Evolutionary conservation across 2,329 filamentous ascomycete species (phyloP).

Genomic region (Penicillium olsonii): DNA sequence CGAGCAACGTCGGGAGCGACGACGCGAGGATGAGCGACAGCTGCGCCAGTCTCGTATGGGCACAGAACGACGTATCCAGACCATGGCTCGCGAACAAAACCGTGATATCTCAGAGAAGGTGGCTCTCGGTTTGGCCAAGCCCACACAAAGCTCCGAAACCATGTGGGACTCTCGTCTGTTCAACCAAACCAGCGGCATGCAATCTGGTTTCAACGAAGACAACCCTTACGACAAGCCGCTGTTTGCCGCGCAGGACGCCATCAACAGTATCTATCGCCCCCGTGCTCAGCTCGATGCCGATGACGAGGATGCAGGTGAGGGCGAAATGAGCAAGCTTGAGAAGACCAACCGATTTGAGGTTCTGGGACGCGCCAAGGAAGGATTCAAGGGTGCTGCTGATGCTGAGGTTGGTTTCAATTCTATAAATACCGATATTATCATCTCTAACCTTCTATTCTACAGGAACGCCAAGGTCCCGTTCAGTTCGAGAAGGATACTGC

Average conservation of each 20-base stretch:
- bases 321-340: conserved; percentile 83
- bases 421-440: background rate
- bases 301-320: conserved; percentile 76
- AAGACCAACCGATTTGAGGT: conserved; percentile 86
- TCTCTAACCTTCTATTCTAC: conserved; percentile 6
- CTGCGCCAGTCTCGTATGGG: conserved; percentile 94
- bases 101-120: conserved; percentile 98
- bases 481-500: conserved; percentile 88
- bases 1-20: conserved; percentile 72
- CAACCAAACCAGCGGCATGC: conserved; percentile 89
- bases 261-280: conserved; percentile 90
- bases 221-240: conserved; percentile 96
- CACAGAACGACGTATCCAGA: conserved; percentile 83
- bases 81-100: conserved; percentile 92
- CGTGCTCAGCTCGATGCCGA: conserved; percentile 71
- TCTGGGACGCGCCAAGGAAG: conserved; percentile 76
- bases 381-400: conserved; percentile 80
- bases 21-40: conserved; percentile 83
- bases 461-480: conserved; percentile 85
- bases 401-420: conserved; percentile 64
- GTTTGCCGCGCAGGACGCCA: conserved; percentile 92
- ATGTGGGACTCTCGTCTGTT: conserved; percentile 98
- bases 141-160: conserved; percentile 83
- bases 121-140: conserved; percentile 89
- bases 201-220: conserved; percentile 93